These are phyloP conservation scores for Phaseolus lunatus DNA, from an alignment of 306 rosid species.

Conservation along the genomic window DNA sequence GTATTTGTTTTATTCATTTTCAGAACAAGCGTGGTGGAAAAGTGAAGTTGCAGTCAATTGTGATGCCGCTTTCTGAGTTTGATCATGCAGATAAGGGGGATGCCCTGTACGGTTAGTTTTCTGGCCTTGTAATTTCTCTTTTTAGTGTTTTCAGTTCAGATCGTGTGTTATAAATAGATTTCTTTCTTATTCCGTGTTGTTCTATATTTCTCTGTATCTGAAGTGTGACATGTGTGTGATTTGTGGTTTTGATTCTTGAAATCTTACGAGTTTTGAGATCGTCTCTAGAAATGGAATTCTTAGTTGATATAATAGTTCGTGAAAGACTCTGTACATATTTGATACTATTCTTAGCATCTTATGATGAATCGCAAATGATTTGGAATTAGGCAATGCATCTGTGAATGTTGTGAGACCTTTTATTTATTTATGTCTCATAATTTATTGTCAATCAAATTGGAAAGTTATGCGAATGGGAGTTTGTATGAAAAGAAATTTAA, in stretches of 20 bases:
- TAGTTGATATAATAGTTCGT: not conserved
- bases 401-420: not conserved
- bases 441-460: not conserved
- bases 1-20: not conserved
- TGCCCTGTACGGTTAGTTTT: constrained; percentile 68
- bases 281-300: not conserved
- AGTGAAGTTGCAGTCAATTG: constrained; percentile 75
- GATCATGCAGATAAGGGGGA: constrained; percentile 78
- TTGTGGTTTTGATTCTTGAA: not conserved
- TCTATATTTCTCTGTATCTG: not conserved
- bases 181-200: not conserved
- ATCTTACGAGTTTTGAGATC: not conserved
- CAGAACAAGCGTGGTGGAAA: constrained; percentile 94
- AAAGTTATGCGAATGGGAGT: not conserved
- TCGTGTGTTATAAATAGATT: not conserved
- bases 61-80: constrained; percentile 75
- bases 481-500: not conserved
- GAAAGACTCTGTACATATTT: not conserved
- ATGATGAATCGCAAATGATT: not conserved
- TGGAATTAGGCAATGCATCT: not conserved
- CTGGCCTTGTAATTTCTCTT: not conserved
- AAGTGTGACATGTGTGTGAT: not conserved
- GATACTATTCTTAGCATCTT: not conserved
- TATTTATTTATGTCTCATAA: not conserved
- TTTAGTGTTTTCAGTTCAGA: not conserved